Evolutionary conservation across 1,284 basidiomycete genomes (phyloP), one percentile per base, ranked within the genome.

Genomic region (Ganoderma resinaceum): DNA sequence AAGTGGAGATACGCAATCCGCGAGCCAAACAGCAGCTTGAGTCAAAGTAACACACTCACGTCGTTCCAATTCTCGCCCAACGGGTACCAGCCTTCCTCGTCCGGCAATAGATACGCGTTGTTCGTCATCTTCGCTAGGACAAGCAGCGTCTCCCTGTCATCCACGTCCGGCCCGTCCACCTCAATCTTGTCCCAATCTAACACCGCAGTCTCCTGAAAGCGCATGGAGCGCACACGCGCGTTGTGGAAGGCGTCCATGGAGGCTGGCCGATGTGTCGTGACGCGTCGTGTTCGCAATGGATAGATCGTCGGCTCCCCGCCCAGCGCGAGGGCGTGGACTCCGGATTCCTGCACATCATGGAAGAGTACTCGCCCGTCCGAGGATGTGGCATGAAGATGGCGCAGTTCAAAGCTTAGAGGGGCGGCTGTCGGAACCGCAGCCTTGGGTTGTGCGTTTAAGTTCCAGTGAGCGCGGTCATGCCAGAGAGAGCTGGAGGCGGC

Each of bases 51-150:
- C 35, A 35, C 31, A 81, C 86, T 78, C 73, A 94, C 92, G 26
- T 79, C 79, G 75, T 88, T 89, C 91, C 91, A 96, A 7, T 85
- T 78, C 0, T 82, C 83, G 3, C 82, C 85, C 29, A 96, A 78
- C 53, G 94, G 89, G 79, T 94, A 97, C 96, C 96, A 98, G 9
- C 82, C 87, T 2, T 80, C 73, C 66, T 91, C 88, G 20, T 84
- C 84, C 0, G 86, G 87, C 9, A 83, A 78, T 7, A 91, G 80
- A 81, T 98, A 99, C 40, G 98, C 96, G 77, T 98, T 95, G 74
- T 91, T 93, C 35, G 95, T 89, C 95, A 99, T 98, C 86, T 96
- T 98, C 26, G 96, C 97, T 49, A 99, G 86, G 35, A 89, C 83
- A 16, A 94, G 84, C 29, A 99, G 81, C 1, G 95, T 94, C 70